Percentiles rank a stretch among this genome's conserved stretches.
These are phyloP conservation scores for Annulohypoxylon truncatum DNA, from an alignment of 2,329 filamentous ascomycete genomes.

Conservation along the genomic window DNA sequence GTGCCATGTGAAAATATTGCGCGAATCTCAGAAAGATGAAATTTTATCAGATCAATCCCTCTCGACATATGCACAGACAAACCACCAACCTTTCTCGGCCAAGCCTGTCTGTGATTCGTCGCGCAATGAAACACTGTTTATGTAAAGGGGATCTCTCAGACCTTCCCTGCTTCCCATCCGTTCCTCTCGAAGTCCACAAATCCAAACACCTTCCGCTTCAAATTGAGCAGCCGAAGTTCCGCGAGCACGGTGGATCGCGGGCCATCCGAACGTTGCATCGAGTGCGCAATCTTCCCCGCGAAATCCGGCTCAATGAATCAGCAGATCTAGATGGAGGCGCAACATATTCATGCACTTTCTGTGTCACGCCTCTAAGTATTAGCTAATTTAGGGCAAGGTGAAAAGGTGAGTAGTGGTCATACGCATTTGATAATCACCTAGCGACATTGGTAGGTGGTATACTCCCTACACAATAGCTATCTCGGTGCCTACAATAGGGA, in stretches of 20 bases:
- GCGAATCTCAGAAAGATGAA: slow-evolving; percentile 3
- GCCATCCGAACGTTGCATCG: slow-evolving; percentile 25
- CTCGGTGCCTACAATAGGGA: slow-evolving; percentile 2
- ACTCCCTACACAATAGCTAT: background rate
- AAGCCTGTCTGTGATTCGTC: background rate
- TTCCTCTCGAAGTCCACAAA: slow-evolving; percentile 19
- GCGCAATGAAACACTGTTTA: slow-evolving; percentile 34
- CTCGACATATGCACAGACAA: background rate
- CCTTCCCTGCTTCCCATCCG: slow-evolving; percentile 22
- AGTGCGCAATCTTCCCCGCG: slow-evolving; percentile 39
- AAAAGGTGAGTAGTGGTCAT: slow-evolving; percentile 12
- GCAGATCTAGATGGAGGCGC: slow-evolving; percentile 27
- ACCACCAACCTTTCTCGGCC: slow-evolving; percentile 1
- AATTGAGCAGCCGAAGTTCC: slow-evolving; percentile 38
- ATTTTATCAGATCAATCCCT: background rate
- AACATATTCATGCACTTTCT: slow-evolving; percentile 14
- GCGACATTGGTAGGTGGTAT: slow-evolving; percentile 17
- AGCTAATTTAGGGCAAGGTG: background rate
- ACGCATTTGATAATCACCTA: slow-evolving; percentile 10
- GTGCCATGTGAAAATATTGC: slow-evolving; percentile 21
- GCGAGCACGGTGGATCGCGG: slow-evolving; percentile 32
- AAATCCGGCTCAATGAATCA: slow-evolving; percentile 31
- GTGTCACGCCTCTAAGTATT: background rate
- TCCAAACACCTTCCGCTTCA: slow-evolving; percentile 40
- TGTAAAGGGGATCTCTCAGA: slow-evolving; percentile 15